phyloP scores from a whole-genome alignment of 192 early-diverging fungal species.

The Coemansia sp. region DNA sequence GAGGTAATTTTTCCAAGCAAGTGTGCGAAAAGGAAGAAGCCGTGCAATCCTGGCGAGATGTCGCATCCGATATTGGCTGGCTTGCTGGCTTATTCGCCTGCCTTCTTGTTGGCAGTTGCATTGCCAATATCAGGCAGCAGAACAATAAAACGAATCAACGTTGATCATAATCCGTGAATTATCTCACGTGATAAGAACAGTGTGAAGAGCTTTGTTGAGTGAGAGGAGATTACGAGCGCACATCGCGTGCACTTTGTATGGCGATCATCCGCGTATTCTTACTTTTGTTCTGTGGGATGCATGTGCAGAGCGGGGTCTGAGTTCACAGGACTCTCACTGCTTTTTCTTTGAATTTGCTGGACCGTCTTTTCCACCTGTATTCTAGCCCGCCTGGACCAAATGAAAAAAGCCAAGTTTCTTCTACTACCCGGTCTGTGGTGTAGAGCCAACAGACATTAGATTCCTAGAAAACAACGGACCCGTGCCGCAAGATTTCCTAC shows the following conservation, averaged over 20 bases:
- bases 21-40: slow-evolving; percentile 42
- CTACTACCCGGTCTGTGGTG: too few relatives aligned
- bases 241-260: neutral
- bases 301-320: neutral
- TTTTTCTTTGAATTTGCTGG: neutral
- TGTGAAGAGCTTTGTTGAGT: neutral
- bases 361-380: too few relatives aligned
- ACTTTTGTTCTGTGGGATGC: neutral
- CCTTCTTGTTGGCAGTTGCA: neutral
- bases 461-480: too few relatives aligned
- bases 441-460: too few relatives aligned
- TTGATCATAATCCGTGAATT: neutral
- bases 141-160: neutral
- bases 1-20: slow-evolving; percentile 25
- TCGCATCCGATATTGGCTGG: slow-evolving; percentile 8
- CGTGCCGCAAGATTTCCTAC: too few relatives aligned
- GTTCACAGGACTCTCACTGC: too few relatives aligned
- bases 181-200: neutral
- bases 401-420: too few relatives aligned
- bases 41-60: slow-evolving; percentile 2
- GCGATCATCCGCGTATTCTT: neutral
- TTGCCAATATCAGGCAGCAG: neutral
- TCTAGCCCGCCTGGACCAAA: too few relatives aligned
- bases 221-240: neutral
- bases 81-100: neutral